Evolutionary conservation across 2,329 filamentous ascomycete species (phyloP), one percentile per base, ranked within the genome.

Genomic region (Cadophora malorum): DNA sequence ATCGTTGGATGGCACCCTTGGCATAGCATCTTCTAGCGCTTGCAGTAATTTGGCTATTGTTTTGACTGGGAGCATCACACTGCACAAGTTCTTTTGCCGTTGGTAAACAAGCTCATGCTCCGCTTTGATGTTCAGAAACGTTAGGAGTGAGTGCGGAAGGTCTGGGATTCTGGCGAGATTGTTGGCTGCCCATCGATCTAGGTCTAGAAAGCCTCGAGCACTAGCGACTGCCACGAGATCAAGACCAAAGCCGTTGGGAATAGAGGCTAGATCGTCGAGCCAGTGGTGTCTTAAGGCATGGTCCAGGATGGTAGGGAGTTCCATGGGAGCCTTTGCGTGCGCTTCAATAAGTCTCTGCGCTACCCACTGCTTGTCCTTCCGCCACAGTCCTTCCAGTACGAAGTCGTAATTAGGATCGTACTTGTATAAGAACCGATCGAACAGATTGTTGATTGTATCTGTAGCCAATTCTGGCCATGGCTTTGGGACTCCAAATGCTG

Each of bases 321-420:
- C 86, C 67, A 89, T 86, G 1, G 88, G 90, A 73, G 91, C 88
- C 67, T 85, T 82, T 50, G 90, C 90, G 78, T 96, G 93, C 9
- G 88, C 86, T 68, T 94, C 90, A 52, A 95, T 88, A 41, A 99
- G 87, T 67, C 92, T 89, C 71, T 90, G 87, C 10, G 90, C 90
- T 19, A 98, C 91, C 91, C 94, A 98, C 23, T 90, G 86, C 72
- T 90, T 92, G 77, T 98, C 93, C 77, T 96, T 94, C 73, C 91
- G 90, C 94, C 95, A 98, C 6, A 97, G 82, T 67, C 93, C 94
- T 76, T 97, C 91, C 67, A 99, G 86, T 16, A 97, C 95, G 71
- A 97, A 96, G 72, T 94, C 90, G 78, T 93, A 91, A 65, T 94
- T 88, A 4, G 90, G 85, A 12, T 93, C 89, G 66, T 89, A 87